These are phyloP conservation scores for Sarcodon aspratus DNA, from an alignment of 768 basidiomycete species.

Conservation along the genomic window DNA sequence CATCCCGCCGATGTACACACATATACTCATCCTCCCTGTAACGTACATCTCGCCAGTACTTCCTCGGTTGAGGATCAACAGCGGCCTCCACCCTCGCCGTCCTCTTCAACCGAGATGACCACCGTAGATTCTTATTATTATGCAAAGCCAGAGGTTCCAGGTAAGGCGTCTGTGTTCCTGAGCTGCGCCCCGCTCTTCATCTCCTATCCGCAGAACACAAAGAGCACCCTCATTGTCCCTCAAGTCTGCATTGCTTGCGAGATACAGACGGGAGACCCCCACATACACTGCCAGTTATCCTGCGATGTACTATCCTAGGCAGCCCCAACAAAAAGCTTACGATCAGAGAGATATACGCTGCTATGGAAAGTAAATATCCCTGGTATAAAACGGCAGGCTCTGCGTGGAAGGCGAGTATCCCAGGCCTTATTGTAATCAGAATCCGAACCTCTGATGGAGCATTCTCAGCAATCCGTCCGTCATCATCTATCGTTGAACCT, in stretches of 20 bases:
- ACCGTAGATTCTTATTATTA: constrained; percentile 7
- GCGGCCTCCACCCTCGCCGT: too few species aligned
- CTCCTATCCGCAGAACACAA: constrained; percentile 29
- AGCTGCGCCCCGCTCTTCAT: not conserved
- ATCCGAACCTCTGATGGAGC: not conserved
- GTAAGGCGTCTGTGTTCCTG: not conserved
- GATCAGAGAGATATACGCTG: constrained; percentile 77
- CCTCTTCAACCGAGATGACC: not conserved
- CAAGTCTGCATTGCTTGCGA: constrained; percentile 66
- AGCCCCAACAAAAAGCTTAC: constrained; percentile 66
- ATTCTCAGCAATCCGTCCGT: constrained; percentile 68
- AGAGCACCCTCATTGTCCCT: constrained; percentile 68
- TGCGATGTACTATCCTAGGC: constrained; percentile 76
- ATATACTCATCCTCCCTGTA: not conserved
- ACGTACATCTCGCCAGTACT: not conserved
- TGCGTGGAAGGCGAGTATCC: constrained; percentile 65
- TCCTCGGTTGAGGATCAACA: constrained; percentile 7
- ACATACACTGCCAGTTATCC: constrained; percentile 76
- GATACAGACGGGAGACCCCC: constrained; percentile 73
- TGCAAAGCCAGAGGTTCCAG: not conserved
- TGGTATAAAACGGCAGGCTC: constrained; percentile 74
- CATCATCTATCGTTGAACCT: constrained; percentile 78
- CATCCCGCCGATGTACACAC: not conserved
- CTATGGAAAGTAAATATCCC: constrained; percentile 78
- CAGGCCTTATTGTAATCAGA: not conserved